phyloP scores from a whole-genome alignment of 148 eudicot species.

The Vaccinium macrocarpon region DNA sequence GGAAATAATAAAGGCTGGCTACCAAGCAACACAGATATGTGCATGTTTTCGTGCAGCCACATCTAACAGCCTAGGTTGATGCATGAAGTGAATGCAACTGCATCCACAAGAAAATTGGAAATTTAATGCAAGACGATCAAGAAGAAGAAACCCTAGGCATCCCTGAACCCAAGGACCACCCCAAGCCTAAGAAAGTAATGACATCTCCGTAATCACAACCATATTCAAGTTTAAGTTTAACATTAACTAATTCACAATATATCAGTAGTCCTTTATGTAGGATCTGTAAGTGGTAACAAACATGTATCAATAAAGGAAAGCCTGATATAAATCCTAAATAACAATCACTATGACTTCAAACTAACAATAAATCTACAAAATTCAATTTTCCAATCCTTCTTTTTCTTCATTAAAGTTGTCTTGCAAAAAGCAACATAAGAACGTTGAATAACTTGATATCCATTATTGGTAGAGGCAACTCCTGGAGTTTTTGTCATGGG shows the following conservation, averaged over 20 bases:
- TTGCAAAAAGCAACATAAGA: no score
- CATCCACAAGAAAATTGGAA: slow-evolving; percentile 2
- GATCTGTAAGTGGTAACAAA: neutral
- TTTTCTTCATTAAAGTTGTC: no score
- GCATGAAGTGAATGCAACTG: neutral
- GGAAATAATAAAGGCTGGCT: neutral
- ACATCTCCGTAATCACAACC: neutral
- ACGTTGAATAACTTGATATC: no score
- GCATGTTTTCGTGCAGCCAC: neutral
- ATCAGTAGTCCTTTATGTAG: neutral
- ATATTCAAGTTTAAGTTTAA: neutral
- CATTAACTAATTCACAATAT: neutral
- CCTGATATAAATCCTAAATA: neutral
- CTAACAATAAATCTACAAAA: no score
- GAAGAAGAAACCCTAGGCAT: neutral
- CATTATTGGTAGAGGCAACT: no score
- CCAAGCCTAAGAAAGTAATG: neutral
- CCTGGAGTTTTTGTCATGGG: no score
- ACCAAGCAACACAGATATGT: neutral
- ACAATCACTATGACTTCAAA: neutral
- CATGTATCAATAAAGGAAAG: neutral
- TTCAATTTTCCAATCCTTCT: no score
- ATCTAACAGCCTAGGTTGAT: neutral
- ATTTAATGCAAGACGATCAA: neutral
- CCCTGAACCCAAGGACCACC: neutral